phyloP scores from a whole-genome alignment of 352 stramenopile genomes.

The Phytophthora citrophthora region DNA sequence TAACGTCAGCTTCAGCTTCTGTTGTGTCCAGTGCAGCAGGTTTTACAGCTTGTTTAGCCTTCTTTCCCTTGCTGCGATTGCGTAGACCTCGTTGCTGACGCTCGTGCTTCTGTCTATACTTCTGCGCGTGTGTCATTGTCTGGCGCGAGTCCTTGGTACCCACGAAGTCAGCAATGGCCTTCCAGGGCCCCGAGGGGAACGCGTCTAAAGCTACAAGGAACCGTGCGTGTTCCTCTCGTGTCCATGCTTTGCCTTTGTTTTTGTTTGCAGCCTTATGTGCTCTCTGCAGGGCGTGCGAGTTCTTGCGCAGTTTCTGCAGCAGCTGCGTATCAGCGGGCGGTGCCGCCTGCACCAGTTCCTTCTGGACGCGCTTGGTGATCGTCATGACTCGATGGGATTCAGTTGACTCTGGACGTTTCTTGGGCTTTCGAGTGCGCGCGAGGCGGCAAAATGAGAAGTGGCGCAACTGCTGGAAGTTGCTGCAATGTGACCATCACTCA shows the following conservation, averaged over 20 bases:
- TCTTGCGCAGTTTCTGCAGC: constrained; percentile 34
- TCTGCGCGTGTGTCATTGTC: constrained; percentile 89
- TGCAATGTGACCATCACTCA: too few relatives aligned
- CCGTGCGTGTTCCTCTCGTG: constrained; percentile 53
- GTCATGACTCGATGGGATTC: constrained; percentile 32
- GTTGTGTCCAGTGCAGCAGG: neutral
- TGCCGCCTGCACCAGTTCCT: constrained; percentile 53
- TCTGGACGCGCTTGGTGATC: constrained; percentile 66
- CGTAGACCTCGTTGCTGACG: constrained; percentile 55
- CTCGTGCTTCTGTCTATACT: constrained; percentile 81
- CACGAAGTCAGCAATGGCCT: constrained; percentile 65
- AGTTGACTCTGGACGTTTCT: too few relatives aligned
- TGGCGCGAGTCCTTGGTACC: constrained; percentile 88
- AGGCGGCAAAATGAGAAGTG: constrained; percentile 32
- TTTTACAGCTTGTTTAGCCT: constrained; percentile 3
- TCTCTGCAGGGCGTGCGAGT: constrained; percentile 1
- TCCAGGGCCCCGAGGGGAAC: constrained; percentile 65
- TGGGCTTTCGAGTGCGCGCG: neutral
- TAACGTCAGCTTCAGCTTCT: constrained; percentile 6
- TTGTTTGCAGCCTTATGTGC: constrained; percentile 38
- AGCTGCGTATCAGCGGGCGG: constrained; percentile 29
- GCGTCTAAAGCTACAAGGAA: constrained; percentile 64
- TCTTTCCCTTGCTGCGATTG: constrained; percentile 38
- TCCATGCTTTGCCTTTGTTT: constrained; percentile 69
- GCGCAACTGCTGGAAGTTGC: neutral